Conservation (phyloP, 2,329 filamentous ascomycete species). For the Bimuria novae-zelandiae region DNA sequence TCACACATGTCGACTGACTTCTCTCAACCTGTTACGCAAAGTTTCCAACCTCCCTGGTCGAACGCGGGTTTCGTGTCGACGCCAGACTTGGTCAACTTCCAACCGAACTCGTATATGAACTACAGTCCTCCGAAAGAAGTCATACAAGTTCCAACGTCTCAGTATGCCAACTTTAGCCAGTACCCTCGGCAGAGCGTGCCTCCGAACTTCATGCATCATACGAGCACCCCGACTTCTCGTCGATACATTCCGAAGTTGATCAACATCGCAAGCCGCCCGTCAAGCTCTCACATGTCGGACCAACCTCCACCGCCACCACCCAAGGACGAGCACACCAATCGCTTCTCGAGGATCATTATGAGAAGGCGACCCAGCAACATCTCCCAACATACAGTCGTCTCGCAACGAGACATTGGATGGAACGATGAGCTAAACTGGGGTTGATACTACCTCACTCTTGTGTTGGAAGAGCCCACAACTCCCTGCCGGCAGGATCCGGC, state of each 20-base stretch:
- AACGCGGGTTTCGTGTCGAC: conserved; percentile 43
- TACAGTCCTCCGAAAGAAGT: conserved; percentile 40
- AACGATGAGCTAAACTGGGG: conserved; percentile 44
- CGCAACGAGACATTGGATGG: conserved; percentile 42
- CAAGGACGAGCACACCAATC: conserved; percentile 41
- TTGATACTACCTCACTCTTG: conserved; percentile 17
- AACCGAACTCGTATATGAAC: conserved; percentile 36
- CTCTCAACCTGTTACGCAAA: conserved; percentile 37
- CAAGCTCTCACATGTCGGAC: conserved; percentile 25
- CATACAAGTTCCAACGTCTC: conserved; percentile 39
- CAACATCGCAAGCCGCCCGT: conserved; percentile 36
- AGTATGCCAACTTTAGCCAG: conserved; percentile 40
- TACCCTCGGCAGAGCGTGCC: conserved; percentile 43
- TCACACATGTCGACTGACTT: conserved; percentile 37
- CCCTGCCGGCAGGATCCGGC: conserved; percentile 34
- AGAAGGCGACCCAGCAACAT: conserved; percentile 43
- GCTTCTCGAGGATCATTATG: conserved; percentile 43
- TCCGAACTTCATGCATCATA: conserved; percentile 40
- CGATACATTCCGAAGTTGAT: conserved; percentile 42
- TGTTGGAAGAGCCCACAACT: conserved; percentile 5
- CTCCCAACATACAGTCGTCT: conserved; percentile 40
- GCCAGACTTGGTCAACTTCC: conserved; percentile 40
- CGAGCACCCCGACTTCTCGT: conserved; percentile 31
- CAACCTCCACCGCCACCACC: conserved; percentile 42
- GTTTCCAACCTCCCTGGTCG: conserved; percentile 40